phyloP scores from a whole-genome alignment of 306 rosid species.

The Cucurbita argyrosperma region DNA sequence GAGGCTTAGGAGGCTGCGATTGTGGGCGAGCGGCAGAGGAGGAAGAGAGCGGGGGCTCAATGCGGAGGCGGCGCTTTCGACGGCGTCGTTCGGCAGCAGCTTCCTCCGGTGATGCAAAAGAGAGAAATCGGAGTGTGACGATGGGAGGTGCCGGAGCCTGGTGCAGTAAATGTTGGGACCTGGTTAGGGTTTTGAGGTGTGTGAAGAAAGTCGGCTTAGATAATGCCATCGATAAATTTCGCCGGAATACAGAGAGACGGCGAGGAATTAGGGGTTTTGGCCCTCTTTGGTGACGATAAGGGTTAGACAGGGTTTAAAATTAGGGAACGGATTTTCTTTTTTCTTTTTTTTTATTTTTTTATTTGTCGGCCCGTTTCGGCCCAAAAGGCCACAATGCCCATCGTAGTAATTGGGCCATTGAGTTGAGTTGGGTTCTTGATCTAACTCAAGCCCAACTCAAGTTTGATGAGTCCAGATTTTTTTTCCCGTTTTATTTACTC shows the following conservation, averaged over 20 bases:
- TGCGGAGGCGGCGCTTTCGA: conserved; percentile 92
- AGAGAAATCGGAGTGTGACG: conserved; percentile 44
- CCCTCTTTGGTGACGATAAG: not conserved
- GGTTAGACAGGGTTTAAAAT: not conserved
- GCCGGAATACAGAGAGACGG: not conserved
- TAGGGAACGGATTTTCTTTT: not conserved
- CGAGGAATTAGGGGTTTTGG: not conserved
- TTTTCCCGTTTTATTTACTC: too few relatives aligned
- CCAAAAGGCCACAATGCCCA: not conserved
- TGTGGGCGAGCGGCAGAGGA: conserved; percentile 35
- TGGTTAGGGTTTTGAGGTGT: conserved; percentile 34
- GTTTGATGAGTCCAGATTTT: too few relatives aligned
- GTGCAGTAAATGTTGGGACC: conserved; percentile 9
- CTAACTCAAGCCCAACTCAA: too few relatives aligned
- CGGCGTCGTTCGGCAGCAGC: conserved; percentile 98
- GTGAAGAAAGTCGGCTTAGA: conserved; percentile 41
- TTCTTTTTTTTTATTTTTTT: too few relatives aligned
- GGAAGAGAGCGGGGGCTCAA: conserved; percentile 84
- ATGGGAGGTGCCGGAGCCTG: conserved; percentile 9
- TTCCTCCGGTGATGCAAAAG: conserved; percentile 80
- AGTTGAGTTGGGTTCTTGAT: too few relatives aligned
- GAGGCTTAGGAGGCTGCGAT: conserved; percentile 18
- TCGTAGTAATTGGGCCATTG: too few relatives aligned
- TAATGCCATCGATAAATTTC: conserved; percentile 38
- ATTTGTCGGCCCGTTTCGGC: not conserved